phyloP scores from a whole-genome alignment of 1,139 yeast species.

The Hansenula lynferdii region DNA sequence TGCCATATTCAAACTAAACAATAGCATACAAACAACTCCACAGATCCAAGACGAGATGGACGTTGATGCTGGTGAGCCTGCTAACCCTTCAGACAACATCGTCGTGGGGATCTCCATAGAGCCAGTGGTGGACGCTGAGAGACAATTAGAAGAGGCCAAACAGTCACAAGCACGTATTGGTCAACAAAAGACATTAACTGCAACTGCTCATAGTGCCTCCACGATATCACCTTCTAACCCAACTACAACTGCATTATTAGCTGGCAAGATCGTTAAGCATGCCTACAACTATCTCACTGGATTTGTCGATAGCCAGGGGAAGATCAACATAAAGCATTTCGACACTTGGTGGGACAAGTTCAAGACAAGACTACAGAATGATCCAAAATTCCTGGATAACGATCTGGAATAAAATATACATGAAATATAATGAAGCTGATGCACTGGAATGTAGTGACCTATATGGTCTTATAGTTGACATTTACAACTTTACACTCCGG shows the following conservation, averaged over 20 bases:
- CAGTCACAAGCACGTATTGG: slow-evolving; percentile 22
- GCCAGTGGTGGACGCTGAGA: slow-evolving; percentile 57
- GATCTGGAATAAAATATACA: slow-evolving; percentile 5
- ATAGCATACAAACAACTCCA: slow-evolving; percentile 23
- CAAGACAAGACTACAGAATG: slow-evolving; percentile 63
- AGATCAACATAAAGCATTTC: slow-evolving; percentile 82
- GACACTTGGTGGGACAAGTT: slow-evolving; percentile 98
- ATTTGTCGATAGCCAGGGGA: slow-evolving; percentile 71
- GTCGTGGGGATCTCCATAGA: slow-evolving; percentile 89
- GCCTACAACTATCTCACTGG: slow-evolving; percentile 90
- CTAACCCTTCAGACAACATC: slow-evolving; percentile 27
- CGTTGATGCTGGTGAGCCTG: slow-evolving; percentile 34
- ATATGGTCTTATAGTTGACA: neutral
- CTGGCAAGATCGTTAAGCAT: slow-evolving; percentile 84
- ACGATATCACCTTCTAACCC: slow-evolving; percentile 23
- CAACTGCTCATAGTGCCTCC: slow-evolving; percentile 17
- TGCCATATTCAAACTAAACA: slow-evolving; percentile 81
- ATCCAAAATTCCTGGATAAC: slow-evolving; percentile 74
- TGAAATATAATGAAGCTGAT: neutral
- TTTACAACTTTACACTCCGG: neutral
- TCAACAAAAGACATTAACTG: slow-evolving; percentile 21
- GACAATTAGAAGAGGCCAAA: slow-evolving; percentile 37
- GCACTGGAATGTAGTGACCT: too few relatives aligned
- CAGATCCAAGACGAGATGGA: slow-evolving; percentile 33
- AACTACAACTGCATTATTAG: slow-evolving; percentile 40